These are phyloP conservation scores for Russula sp. DNA, from an alignment of 768 basidiomycete species.

Conservation along the genomic window DNA sequence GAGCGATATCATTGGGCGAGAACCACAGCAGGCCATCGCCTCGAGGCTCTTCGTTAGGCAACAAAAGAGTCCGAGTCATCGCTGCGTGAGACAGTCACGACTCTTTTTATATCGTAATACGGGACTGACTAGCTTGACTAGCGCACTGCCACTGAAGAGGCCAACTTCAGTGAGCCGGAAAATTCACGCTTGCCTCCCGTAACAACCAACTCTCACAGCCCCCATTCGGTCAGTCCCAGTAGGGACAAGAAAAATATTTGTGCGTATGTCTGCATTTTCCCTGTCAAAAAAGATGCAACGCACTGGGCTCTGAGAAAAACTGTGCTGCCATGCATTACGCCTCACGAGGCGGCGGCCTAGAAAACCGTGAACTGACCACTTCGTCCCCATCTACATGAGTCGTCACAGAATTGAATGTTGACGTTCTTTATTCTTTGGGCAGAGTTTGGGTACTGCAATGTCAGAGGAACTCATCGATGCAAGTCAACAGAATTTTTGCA, in stretches of 20 bases:
- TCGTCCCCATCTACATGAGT: neutral
- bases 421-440: neutral
- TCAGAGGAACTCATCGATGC: slow-evolving; percentile 10
- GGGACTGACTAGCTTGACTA: neutral
- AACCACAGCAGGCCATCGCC: slow-evolving; percentile 1
- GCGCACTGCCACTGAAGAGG: neutral
- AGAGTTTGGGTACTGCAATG: neutral
- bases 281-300: slow-evolving; percentile 38
- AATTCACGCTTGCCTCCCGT: neutral
- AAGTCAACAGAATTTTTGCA: slow-evolving; percentile 24
- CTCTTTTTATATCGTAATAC: neutral
- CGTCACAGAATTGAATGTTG: neutral
- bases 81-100: neutral
- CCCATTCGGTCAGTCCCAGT: neutral
- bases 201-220: neutral
- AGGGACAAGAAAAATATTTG: neutral
- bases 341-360: slow-evolving; percentile 50
- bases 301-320: slow-evolving; percentile 52
- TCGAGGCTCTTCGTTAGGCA: neutral
- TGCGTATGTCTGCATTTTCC: neutral
- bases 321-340: slow-evolving; percentile 48
- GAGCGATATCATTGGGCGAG: neutral
- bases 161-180: too few species aligned
- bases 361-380: slow-evolving; percentile 54
- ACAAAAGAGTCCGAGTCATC: neutral